phyloP scores from a whole-genome alignment of 2,329 filamentous ascomycete species.

The Pseudogymnoascus destructans region DNA sequence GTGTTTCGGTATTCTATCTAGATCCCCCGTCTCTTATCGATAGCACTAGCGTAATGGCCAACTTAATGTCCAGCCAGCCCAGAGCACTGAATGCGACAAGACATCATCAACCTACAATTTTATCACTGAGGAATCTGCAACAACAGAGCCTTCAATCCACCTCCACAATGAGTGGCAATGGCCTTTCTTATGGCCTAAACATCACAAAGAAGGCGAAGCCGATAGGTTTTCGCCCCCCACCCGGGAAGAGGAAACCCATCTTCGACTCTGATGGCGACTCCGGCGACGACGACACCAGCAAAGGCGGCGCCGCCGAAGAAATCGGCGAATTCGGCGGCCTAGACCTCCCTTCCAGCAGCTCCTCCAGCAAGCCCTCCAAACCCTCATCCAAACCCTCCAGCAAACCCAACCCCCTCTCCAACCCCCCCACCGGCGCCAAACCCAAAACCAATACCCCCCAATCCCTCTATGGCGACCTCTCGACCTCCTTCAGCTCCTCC shows the following conservation, averaged over 20 bases:
- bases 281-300: slow-evolving; percentile 35
- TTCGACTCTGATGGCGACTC: slow-evolving; percentile 47
- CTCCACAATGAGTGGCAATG: slow-evolving; percentile 24
- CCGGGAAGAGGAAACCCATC: slow-evolving; percentile 39
- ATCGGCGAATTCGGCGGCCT: slow-evolving; percentile 49
- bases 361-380: slow-evolving; percentile 46
- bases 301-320: slow-evolving; percentile 33
- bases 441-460: background rate
- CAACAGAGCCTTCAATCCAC: background rate
- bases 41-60: slow-evolving; percentile 7
- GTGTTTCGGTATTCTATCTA: background rate
- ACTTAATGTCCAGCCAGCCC: background rate
- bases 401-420: slow-evolving; percentile 47
- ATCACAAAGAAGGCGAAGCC: slow-evolving; percentile 41
- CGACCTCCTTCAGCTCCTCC: slow-evolving; percentile 48
- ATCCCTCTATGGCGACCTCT: slow-evolving; percentile 46
- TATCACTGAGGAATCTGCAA: background rate
- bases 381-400: slow-evolving; percentile 47
- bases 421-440: slow-evolving; percentile 33
- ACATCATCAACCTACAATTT: background rate
- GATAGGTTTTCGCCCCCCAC: slow-evolving; percentile 33
- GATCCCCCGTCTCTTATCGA: slow-evolving; percentile 6
- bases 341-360: background rate
- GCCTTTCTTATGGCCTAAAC: slow-evolving; percentile 45
- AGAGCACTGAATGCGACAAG: background rate